These are phyloP conservation scores for Aphanomyces invadans DNA, from an alignment of 352 stramenopile genomes.

Conservation along the genomic window DNA sequence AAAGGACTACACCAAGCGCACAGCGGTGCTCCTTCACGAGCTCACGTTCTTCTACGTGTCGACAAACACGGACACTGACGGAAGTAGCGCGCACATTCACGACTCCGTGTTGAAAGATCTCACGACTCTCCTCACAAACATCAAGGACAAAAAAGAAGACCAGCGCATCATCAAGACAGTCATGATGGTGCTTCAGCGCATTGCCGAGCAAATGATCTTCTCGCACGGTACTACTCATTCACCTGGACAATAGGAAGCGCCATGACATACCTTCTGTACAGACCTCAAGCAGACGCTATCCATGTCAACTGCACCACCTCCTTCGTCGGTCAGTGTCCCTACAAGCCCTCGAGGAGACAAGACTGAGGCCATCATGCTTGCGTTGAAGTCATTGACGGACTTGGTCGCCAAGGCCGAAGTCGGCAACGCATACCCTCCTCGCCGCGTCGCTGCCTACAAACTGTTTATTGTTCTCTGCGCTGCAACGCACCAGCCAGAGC, in stretches of 20 bases:
- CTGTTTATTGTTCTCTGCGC: constrained; percentile 54
- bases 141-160: constrained; percentile 81
- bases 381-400: constrained; percentile 1
- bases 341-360: constrained; percentile 21
- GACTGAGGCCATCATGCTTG: constrained; percentile 8
- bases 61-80: constrained; percentile 24
- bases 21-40: constrained; percentile 55
- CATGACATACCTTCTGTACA: background rate
- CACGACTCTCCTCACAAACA: constrained; percentile 45
- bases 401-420: constrained; percentile 33
- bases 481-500: constrained; percentile 42
- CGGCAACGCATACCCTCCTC: constrained; percentile 37
- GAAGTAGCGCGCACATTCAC: constrained; percentile 29
- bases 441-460: constrained; percentile 44
- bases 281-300: background rate
- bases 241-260: background rate
- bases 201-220: constrained; percentile 39
- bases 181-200: constrained; percentile 49
- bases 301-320: background rate
- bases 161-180: constrained; percentile 53
- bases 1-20: constrained; percentile 63
- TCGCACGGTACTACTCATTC: background rate
- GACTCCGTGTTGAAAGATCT: constrained; percentile 56
- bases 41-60: constrained; percentile 72
- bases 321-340: background rate